A percentile compares a stretch with the other conserved stretches of the same genome.
Evolutionary conservation across 2,329 filamentous ascomycete species (phyloP).

Genomic region (Aspergillus brasiliensis): DNA sequence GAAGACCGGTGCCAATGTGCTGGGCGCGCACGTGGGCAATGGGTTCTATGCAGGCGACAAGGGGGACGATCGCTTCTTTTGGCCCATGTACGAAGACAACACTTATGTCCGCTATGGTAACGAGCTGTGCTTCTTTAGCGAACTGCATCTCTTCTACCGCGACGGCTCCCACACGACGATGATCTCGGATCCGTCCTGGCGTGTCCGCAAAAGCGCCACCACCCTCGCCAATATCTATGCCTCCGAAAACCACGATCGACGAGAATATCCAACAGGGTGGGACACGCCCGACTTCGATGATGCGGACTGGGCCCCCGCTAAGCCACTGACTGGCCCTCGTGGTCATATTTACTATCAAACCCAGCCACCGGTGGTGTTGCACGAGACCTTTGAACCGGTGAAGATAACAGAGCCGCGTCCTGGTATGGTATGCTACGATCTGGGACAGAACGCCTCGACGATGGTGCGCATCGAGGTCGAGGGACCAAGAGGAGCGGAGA

Average conservation of each 20-base stretch:
- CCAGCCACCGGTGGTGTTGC: conserved; percentile 25
- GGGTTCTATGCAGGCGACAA: conserved; percentile 49
- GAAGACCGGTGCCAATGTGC: conserved; percentile 33
- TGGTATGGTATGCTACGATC: conserved; percentile 23
- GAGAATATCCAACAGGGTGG: conserved; percentile 24
- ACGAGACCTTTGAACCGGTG: conserved; percentile 23
- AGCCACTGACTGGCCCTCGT: conserved; percentile 26
- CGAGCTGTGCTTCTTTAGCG: conserved; percentile 29
- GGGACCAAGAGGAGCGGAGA: conserved; percentile 20
- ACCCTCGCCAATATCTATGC: conserved; percentile 28
- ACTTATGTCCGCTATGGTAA: conserved; percentile 30
- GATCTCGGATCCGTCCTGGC: conserved; percentile 26
- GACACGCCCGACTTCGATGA: conserved; percentile 19
- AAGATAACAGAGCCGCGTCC: conserved; percentile 12
- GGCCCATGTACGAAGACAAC: conserved; percentile 31
- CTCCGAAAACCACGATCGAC: conserved; percentile 25
- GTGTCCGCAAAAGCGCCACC: conserved; percentile 24
- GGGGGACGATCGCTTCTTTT: conserved; percentile 29
- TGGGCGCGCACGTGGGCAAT: conserved; percentile 46
- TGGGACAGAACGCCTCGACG: conserved; percentile 26
- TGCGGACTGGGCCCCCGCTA: conserved; percentile 17
- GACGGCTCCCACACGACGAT: conserved; percentile 20
- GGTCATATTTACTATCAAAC: conserved; percentile 25
- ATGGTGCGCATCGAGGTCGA: conserved; percentile 20
- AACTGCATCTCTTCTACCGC: conserved; percentile 25